Base-by-base conservation (phyloP, 2,329 filamentous ascomycete genomes). In the Diplocarpon mali region DNA sequence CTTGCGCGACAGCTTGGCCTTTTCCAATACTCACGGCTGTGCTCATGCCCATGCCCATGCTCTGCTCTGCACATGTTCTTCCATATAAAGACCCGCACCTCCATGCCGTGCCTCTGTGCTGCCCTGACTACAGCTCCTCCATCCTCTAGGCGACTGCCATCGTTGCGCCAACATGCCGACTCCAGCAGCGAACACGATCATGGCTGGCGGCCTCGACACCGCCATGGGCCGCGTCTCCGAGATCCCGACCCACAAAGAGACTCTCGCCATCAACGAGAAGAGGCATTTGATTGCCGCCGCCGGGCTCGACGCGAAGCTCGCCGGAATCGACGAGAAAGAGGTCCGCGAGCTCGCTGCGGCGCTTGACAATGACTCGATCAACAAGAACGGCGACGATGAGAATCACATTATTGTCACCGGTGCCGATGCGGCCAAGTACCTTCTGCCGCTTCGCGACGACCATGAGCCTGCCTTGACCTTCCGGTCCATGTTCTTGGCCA, bases 391-490 rank as follows among this genome's bases (percentile, higher is more conserved):
- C 20, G 54, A 40, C 28, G 60, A 57, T 45, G 64, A 68, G 17
- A 61, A 71, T 17, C 61, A 53, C 12, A 67, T 75, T 51, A 75
- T 77, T 43, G 45, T 71, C 48, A 74, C 70, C 0, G 73, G 72
- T 41, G 59, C 65, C 7, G 73, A 76, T 54, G 73, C 70, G 0
- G 64, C 73, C 4, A 44, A 49, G 0, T 64, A 75, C 42, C 55
- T 77, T 16, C 57, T 77, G 2, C 64, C 73, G 0, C 47, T 75
- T 42, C 65, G 74, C 4, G 74, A 78, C 51, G 74, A 78, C 44
- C 56, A 59, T n/a, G 69, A 77, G 24, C 57, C 59, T 1, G 62
- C 71, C 2, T 53, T 78, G 50, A 77, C 72, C 0, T 72, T 77
- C 46, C 70, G 74, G 32, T 68, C 69, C 40, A 47, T 78, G 5